A percentile compares a stretch with the other conserved stretches of the same genome.
These are phyloP conservation scores for Knoxia roxburghii DNA, from an alignment of 257 asterid genomes.

Conservation along the genomic window DNA sequence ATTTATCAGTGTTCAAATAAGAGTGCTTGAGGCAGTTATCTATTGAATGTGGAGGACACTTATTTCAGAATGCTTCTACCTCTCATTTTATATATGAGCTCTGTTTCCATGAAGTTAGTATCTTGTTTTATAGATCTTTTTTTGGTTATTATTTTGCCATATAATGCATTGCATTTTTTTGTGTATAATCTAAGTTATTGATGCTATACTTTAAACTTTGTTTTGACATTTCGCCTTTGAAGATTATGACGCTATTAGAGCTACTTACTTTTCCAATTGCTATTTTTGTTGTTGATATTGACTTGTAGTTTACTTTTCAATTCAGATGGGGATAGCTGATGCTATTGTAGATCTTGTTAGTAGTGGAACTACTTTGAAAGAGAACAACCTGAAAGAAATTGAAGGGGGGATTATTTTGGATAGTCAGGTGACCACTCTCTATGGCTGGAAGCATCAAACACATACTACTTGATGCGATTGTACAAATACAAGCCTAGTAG, in stretches of 20 bases:
- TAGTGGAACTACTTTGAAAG: constrained; percentile 93
- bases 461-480: not conserved
- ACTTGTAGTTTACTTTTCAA: constrained; percentile 15
- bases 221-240: not conserved
- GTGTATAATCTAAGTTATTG: not conserved
- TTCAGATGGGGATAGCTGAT: constrained; percentile 97
- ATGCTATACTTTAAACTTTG: not conserved
- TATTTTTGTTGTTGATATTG: not conserved
- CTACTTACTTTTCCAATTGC: not conserved
- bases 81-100: no score
- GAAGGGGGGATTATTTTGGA: constrained; percentile 85
- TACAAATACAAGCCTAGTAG: not conserved
- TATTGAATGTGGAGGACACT: no score
- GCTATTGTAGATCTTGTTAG: constrained; percentile 99
- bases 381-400: constrained; percentile 89
- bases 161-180: not conserved
- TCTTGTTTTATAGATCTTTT: not conserved
- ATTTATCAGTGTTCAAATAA: no score
- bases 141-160: not conserved
- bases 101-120: no score
- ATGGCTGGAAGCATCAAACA: not conserved
- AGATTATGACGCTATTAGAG: not conserved
- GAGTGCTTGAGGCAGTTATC: no score
- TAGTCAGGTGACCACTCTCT: constrained; percentile 68
- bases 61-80: no score